A percentile compares a stretch with the other conserved stretches of the same genome.
Evolutionary conservation across 371 early-diverging fungal species (phyloP).

Genomic region (Mucor sp.): DNA sequence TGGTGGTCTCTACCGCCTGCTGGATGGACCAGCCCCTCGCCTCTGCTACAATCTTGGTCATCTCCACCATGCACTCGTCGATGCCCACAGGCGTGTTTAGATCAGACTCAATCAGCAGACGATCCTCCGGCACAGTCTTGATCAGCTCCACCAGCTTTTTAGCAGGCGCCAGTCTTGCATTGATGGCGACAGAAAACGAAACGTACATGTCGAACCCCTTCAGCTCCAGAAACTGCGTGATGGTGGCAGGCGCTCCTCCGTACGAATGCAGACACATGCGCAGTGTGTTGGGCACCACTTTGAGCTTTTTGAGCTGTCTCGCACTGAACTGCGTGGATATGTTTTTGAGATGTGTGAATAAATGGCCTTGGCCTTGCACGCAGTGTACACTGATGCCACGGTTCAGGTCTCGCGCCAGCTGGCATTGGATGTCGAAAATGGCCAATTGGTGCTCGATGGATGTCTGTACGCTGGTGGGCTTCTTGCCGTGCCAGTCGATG

Average conservation of each 20-base stretch:
- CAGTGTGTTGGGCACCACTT: slow-evolving; percentile 16
- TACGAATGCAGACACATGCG: slow-evolving; percentile 86
- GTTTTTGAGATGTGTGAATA: slow-evolving; percentile 54
- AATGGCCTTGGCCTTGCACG: slow-evolving; percentile 77
- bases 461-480: slow-evolving; percentile 49
- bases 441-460: slow-evolving; percentile 69
- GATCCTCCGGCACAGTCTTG: slow-evolving; percentile 68
- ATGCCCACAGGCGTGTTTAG: slow-evolving; percentile 61
- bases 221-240: slow-evolving; percentile 64
- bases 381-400: slow-evolving; percentile 82
- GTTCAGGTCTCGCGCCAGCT: slow-evolving; percentile 67
- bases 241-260: slow-evolving; percentile 76
- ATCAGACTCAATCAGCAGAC: slow-evolving; percentile 85
- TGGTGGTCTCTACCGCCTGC: slow-evolving; percentile 56
- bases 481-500: slow-evolving; percentile 48
- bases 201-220: slow-evolving; percentile 53
- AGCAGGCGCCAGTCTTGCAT: slow-evolving; percentile 46
- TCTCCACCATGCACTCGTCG: slow-evolving; percentile 60
- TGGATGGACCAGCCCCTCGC: slow-evolving; percentile 68
- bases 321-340: slow-evolving; percentile 26
- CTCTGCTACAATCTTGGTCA: slow-evolving; percentile 63
- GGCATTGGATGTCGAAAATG: slow-evolving; percentile 69
- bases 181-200: slow-evolving; percentile 66
- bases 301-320: slow-evolving; percentile 12
- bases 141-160: slow-evolving; percentile 58